Evolutionary conservation across 164 flowering plant species (phyloP), one percentile per base, ranked within the genome.

Genomic region (Macadamia integrifolia): DNA sequence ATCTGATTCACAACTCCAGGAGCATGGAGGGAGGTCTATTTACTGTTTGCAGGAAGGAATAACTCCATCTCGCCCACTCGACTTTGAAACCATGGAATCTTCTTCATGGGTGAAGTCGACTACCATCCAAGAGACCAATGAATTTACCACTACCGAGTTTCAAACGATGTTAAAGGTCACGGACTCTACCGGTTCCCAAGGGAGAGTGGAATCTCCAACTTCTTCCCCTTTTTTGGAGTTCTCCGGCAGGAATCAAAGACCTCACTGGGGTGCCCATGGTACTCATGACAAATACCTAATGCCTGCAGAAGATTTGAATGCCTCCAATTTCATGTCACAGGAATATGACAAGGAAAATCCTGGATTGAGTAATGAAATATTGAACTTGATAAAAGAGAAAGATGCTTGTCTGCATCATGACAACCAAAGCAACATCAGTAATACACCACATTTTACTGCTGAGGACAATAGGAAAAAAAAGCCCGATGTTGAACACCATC

Each of bases 1-100:
- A 71, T 84, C 94, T 43, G 96, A 86, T 70, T 81, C 98, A n/a
- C 72, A 66, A 65, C 80, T 76, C 68, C 80, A 71, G 59, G 80
- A 76, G 35, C 71, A 66, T 43, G 69, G 62, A 35, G 66, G 60
- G 9, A 71, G 48, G 44, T 58, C 72, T 13, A 43, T 43, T 49
- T 69, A 66, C 57, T 42, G 68, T 58, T 69, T 71, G 18, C 78
- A 66, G 53, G 86, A 78, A 66, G 73, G 62, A 60, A 14, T 28
- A 3, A 53, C 59, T 35, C 62, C 78, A 29, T 77, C 72, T 1
- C 62, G 78, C 42, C 74, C 80, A 15, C 75, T 71, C 58, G 77
- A 73, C 42, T 68, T 67, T 68, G 73, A 60, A 67, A 70, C 73
- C 9, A 70, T 68, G 56, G 74, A 71, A 66, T 78, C 76, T 60